Percentiles rank a stretch among this genome's conserved stretches.
These are phyloP conservation scores for Tricholoma flavovirens DNA, from an alignment of 768 basidiomycete species.

Conservation along the genomic window DNA sequence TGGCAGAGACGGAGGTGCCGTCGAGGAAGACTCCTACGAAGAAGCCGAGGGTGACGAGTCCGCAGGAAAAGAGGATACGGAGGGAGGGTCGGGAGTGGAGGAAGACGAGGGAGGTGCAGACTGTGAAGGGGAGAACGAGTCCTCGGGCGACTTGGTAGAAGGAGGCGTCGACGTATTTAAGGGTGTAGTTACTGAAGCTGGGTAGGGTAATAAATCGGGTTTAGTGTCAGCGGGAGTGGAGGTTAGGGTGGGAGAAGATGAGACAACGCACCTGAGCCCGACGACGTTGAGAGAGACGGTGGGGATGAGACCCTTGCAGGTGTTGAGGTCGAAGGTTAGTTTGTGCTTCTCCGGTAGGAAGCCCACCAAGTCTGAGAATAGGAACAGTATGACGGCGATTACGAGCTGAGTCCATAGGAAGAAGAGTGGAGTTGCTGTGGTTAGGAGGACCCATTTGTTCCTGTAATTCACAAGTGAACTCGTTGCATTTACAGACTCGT, in stretches of 20 bases:
- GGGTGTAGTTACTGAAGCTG: constrained; percentile 85
- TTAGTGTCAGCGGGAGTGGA: too few species aligned
- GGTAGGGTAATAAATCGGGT: neutral
- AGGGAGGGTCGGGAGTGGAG: constrained; percentile 73
- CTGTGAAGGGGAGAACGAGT: constrained; percentile 90
- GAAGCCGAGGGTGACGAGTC: constrained; percentile 86
- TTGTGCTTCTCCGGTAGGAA: constrained; percentile 53
- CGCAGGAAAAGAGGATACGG: constrained; percentile 69
- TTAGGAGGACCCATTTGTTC: constrained; percentile 88
- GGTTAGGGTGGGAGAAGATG: neutral
- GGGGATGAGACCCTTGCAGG: constrained; percentile 68
- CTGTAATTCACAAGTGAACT: constrained; percentile 28
- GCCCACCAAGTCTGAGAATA: constrained; percentile 53
- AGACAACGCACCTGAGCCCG: constrained; percentile 68
- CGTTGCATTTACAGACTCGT: neutral
- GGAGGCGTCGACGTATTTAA: constrained; percentile 92
- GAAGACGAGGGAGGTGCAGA: constrained; percentile 75
- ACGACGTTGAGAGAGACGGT: constrained; percentile 75
- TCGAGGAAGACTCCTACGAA: constrained; percentile 85
- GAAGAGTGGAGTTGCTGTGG: constrained; percentile 72
- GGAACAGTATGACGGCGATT: constrained; percentile 75
- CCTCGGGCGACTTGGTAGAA: constrained; percentile 96
- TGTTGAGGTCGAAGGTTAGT: constrained; percentile 54
- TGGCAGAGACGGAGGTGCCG: constrained; percentile 44
- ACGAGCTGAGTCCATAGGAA: constrained; percentile 78